Evolutionary conservation across 1,284 basidiomycete genomes (phyloP), one percentile per base, ranked within the genome.

Genomic region (Cryptococcus sp.): DNA sequence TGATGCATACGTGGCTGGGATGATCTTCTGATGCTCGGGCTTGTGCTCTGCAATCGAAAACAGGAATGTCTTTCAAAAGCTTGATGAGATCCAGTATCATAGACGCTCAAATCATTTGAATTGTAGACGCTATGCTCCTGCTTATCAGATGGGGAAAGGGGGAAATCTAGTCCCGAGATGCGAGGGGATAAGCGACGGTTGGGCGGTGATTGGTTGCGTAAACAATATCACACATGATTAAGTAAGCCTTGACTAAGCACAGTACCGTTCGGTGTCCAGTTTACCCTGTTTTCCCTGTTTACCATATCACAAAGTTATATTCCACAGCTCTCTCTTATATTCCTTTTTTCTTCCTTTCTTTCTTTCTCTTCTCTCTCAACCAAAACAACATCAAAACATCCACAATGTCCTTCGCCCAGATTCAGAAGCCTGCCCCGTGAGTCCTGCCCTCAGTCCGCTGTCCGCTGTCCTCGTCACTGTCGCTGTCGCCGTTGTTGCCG

Each of bases 371-470:
- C 31, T 17, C 42, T 13, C 6, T 25, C 39, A 45, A 45, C 50
- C 50, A 57, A 38, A 41, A 57, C 56, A 51, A 49, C 50, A 57
- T 27, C 27, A 45, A 50, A 22, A 20, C 44, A 17, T 49, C 5
- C 56, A 54, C 45, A 20, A 62, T 62, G 61, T 58, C 61, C 50
- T 57, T 62, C 27, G 56, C 72, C 50, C 66, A 68, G 61, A 76
- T 76, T 64, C 74, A 76, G 64, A 73, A 73, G 64, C 74, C 74
- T 27, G 74, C 74, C 65, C 74, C 74, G 74, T 76, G 58, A 72
- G 74, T 74, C 19, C 45, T 17, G 8, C 10, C 31, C 7, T 8
- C 31, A 31, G 45, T 47, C 11, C 39, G 39, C 23, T 23, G 16
- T 22, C 31, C 39, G 11, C 23, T 15, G 8, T 35, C 31, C 7